Base-by-base conservation (phyloP, 495 filamentous ascomycete genomes). In the Glonium stellatum region DNA sequence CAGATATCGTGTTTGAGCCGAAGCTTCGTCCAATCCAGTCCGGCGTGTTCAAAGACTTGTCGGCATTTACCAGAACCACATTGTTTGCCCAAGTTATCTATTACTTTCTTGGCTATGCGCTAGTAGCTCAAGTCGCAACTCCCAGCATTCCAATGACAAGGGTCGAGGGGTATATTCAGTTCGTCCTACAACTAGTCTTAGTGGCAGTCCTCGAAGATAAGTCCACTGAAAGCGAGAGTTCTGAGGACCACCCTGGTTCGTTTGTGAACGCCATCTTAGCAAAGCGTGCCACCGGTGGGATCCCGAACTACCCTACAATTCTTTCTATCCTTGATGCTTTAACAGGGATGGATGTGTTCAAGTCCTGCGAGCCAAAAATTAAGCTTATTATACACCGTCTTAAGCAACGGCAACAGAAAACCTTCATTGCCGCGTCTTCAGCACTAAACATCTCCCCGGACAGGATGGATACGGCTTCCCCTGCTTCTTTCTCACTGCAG, bases 1-100 rank as follows among this genome's bases (percentile, higher is more conserved):
- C 86, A 13, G 92, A 99, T 44, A 84, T 97, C 62, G 92, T 97
- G n/a, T 95, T 87, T 69, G 92, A 97, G 71, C 91, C 93, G 1
- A 91, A 84, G 60, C 77, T 96, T 23, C 84, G 83, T n/a, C 81
- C 83, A 44, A 90, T 97, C 52, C 73, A 79, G 6, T 82, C 83
- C 0, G 91, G 91, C 11, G 78, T 85, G 0, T 99, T 96, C 69
- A 76, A 81, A 5, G 77, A 85, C 53, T 80, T 97, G 22, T 73
- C 87, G 8, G 75, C 77, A 11, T 96, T 97, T 62, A 96, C 91
- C 2, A 77, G 78, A 61, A 92, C 87, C 5, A 80, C 86, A 50
- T 77, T 97, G 57, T 99, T 99, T 67, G 86, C 87, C 4, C 92
- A 97, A 70, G 82, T 97, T 54, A 84, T 96, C 36, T 92, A 89